Evolutionary conservation across 73 alveolate species (phyloP), one percentile per base, ranked within the genome.

Genomic region (Paramecium octaurelia): DNA sequence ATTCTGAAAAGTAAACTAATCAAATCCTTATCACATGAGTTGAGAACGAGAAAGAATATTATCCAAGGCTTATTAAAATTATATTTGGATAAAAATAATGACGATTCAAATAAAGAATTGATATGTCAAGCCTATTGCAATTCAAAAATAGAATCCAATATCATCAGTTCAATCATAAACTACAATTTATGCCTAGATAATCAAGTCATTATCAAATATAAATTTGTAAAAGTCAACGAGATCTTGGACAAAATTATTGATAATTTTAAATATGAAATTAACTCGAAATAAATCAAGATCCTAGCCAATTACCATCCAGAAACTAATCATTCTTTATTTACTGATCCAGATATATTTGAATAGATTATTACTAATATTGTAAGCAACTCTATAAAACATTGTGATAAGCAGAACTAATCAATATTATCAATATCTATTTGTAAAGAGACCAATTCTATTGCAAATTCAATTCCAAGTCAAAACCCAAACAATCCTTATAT

Each of bases 261-360:
- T 34, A 38, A 21, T 16, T 36, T 75, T 36, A 18, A 38, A 36
- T 75, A 29, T 36, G 68, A 36, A 75, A 23, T 18, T 21, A 12
- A 36, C 6, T 20, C 18, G 8, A 75, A 75, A 42, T 9, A 75
- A 38, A 75, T 75, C 9, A 20, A 8, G n/a, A 75, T 35, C 6
- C 4, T 38, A 4, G 35, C 0, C 14, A 10, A 75, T 21, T 34
- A 75, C 38, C 36, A 75, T n/a, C 60, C 88, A n/a, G 40, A 36
- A 35, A 35, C 31, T 64, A 18, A 75, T 75, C 20, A 23, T 35
- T 18, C 27, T 21, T 43, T 77, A 43, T 77, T 35, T 46, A 77
- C 90, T 42, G 90, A 77, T 31, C 31, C 40, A 18, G 90, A 77
- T 77, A 77, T 77, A 6, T 77, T 77, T 43, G 73, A 77, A 77